These are phyloP conservation scores for Butyriboletus appendiculatus DNA, from an alignment of 1,284 basidiomycete genomes.

Conservation along the genomic window DNA sequence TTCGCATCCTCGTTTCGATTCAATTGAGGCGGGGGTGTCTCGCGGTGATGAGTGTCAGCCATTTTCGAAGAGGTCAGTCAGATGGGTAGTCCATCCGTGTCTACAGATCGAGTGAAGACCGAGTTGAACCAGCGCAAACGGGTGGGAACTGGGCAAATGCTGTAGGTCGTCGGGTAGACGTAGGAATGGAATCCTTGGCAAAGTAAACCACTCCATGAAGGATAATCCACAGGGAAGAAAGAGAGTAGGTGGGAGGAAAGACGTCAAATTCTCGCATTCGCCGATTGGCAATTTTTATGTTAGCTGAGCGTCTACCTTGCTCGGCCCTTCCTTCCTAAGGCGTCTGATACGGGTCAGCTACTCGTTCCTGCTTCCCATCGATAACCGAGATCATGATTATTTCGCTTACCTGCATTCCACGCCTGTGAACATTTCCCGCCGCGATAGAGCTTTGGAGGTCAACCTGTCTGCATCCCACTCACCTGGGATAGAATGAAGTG, in stretches of 20 bases:
- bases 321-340: not conserved
- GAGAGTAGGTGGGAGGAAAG: not conserved
- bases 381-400: not conserved
- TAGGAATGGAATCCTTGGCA: not conserved
- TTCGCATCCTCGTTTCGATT: too few relatives aligned
- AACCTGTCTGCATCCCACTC: not conserved
- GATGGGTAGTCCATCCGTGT: too few relatives aligned
- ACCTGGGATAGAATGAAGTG: not conserved
- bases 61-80: not conserved
- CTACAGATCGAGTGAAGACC: not conserved
- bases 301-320: not conserved
- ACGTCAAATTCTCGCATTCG: not conserved
- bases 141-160: not conserved
- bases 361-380: not conserved
- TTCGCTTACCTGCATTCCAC: constrained; percentile 6
- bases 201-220: not conserved
- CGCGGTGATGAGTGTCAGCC: too few relatives aligned
- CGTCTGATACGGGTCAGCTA: constrained; percentile 3
- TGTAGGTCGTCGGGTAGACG: not conserved
- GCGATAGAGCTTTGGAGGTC: not conserved
- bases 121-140: not conserved
- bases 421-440: not conserved
- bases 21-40: not conserved
- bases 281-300: constrained; percentile 1
- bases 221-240: too few relatives aligned